Evolutionary conservation across 2,329 filamentous ascomycete genomes (phyloP).

Genomic region (Coniochaeta sp.): DNA sequence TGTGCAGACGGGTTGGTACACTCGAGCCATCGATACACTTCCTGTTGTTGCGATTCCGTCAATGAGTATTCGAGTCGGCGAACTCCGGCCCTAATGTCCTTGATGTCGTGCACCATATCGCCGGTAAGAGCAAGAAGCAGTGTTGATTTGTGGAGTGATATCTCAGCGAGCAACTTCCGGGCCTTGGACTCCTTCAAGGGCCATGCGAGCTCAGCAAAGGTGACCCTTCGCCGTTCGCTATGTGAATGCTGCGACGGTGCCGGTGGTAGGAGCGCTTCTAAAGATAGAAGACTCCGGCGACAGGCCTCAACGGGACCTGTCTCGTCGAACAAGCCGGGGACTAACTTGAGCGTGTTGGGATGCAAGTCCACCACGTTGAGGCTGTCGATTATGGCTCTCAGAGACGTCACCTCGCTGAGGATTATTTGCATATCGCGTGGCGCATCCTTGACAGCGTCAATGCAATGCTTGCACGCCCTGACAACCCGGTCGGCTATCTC

Average conservation of each 20-base stretch:
- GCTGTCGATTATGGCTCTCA: slow-evolving; percentile 8
- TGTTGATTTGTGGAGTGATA: background rate
- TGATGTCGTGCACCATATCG: background rate
- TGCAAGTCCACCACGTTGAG: background rate
- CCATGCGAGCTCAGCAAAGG: background rate
- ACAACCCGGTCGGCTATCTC: slow-evolving; percentile 8
- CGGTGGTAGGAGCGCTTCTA: background rate
- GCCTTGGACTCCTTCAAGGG: slow-evolving; percentile 1
- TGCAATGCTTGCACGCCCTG: slow-evolving; percentile 7
- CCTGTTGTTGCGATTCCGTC: background rate
- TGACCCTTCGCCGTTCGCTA: background rate
- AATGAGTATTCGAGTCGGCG: background rate
- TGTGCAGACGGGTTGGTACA: background rate
- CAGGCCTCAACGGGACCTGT: slow-evolving; percentile 2
- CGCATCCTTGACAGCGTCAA: slow-evolving; percentile 9
- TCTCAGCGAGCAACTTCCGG: background rate
- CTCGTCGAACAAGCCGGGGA: slow-evolving; percentile 1
- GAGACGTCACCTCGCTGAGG: slow-evolving; percentile 6
- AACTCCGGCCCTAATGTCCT: background rate
- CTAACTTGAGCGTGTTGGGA: background rate
- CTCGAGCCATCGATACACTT: background rate
- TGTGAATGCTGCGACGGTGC: background rate
- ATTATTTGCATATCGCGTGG: slow-evolving; percentile 11
- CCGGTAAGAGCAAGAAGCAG: background rate
- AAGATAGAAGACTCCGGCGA: background rate